Evolutionary conservation across 257 asterid genomes (phyloP).

Genomic region (Eustoma russellianum): DNA sequence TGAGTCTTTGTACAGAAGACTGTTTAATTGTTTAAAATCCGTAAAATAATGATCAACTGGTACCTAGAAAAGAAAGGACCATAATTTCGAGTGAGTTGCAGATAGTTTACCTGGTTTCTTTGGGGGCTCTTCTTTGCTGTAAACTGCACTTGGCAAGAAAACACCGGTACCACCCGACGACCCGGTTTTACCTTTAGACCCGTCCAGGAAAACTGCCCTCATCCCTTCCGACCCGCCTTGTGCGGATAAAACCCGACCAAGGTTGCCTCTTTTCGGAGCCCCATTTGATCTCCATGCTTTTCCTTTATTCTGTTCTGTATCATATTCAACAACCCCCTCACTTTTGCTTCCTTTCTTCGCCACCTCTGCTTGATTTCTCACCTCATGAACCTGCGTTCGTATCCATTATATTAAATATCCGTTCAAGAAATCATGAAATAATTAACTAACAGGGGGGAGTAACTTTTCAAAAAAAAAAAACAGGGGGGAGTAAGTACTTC

Average conservation of each 20-base stretch:
- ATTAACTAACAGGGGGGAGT: too few species aligned
- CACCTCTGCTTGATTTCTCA: constrained; percentile 37
- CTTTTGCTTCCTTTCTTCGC: constrained; percentile 9
- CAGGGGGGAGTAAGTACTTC: too few species aligned
- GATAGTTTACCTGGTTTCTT: constrained; percentile 44
- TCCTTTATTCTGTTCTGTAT: constrained; percentile 2
- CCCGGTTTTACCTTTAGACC: constrained; percentile 36
- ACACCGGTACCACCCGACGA: constrained; percentile 66
- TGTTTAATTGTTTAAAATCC: too few species aligned
- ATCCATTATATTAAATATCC: too few species aligned
- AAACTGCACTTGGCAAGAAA: constrained; percentile 45
- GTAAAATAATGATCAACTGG: too few species aligned
- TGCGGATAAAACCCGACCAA: background rate
- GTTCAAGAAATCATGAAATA: too few species aligned
- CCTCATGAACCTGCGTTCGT: constrained; percentile 27
- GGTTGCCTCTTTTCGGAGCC: background rate
- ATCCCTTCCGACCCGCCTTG: constrained; percentile 55
- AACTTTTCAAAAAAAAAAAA: too few species aligned
- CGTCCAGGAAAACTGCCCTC: constrained; percentile 67
- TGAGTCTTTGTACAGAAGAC: too few species aligned
- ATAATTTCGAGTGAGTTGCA: too few species aligned
- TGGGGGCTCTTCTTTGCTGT: constrained; percentile 23
- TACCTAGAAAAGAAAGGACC: too few species aligned
- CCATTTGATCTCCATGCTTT: constrained; percentile 16
- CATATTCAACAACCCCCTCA: background rate